A percentile compares a stretch with the other conserved stretches of the same genome.
phyloP scores from a whole-genome alignment of 2,329 filamentous ascomycete species.

The Fusarium napiforme region DNA sequence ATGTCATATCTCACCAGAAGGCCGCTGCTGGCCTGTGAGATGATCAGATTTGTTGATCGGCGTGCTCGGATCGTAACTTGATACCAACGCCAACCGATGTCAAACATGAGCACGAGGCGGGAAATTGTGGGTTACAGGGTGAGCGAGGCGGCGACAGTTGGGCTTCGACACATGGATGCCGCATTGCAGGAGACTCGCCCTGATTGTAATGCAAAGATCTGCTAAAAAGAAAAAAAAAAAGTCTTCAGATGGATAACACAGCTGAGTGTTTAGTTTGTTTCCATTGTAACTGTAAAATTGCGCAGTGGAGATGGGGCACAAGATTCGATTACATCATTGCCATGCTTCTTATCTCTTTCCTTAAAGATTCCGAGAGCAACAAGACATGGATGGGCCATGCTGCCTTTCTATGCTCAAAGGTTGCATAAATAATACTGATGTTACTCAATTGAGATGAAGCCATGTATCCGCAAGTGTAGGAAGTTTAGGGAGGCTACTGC shows the following conservation, averaged over 20 bases:
- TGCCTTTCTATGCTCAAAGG: neutral
- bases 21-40: constrained; percentile 3
- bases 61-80: constrained; percentile 37
- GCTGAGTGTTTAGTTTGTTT: neutral
- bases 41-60: constrained; percentile 31
- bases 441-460: neutral
- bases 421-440: neutral
- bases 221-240: neutral
- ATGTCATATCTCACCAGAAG: neutral
- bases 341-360: neutral
- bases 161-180: neutral
- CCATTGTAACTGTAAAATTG: neutral
- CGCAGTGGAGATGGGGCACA: neutral
- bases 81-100: constrained; percentile 33
- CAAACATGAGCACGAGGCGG: constrained; percentile 30
- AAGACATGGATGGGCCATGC: neutral
- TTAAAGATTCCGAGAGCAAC: neutral
- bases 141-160: constrained; percentile 11
- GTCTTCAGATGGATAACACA: neutral
- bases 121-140: constrained; percentile 19
- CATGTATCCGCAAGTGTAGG: neutral
- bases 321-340: neutral
- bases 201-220: constrained; percentile 7
- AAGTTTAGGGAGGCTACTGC: neutral
- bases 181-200: neutral